Evolutionary conservation across 2,329 filamentous ascomycete genomes (phyloP).

Genomic region (Tolypocladium sp.): DNA sequence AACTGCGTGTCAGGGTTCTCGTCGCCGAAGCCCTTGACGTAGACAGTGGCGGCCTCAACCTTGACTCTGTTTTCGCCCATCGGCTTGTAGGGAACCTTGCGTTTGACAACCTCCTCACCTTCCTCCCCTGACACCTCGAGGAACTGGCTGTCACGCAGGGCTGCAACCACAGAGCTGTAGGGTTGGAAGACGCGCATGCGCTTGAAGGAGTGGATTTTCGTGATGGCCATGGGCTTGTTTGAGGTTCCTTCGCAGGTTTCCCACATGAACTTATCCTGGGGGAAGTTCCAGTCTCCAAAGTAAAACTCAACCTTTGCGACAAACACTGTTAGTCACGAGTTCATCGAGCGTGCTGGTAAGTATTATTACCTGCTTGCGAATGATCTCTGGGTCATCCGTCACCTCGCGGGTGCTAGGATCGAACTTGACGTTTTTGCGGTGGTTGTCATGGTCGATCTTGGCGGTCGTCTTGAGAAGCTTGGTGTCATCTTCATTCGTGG

Average conservation of each 20-base stretch:
- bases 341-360: neutral
- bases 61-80: conserved; percentile 51
- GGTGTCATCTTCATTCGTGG: conserved; percentile 5
- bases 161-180: conserved; percentile 72
- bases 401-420: conserved; percentile 59
- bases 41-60: conserved; percentile 67
- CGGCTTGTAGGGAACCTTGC: conserved; percentile 63
- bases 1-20: conserved; percentile 82
- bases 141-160: conserved; percentile 66
- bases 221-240: conserved; percentile 74
- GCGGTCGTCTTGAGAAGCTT: conserved; percentile 37
- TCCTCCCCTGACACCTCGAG: conserved; percentile 68
- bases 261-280: conserved; percentile 81
- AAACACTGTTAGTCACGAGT: neutral
- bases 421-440: conserved; percentile 56
- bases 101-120: conserved; percentile 61
- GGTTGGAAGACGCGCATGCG: conserved; percentile 95
- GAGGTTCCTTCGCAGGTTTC: conserved; percentile 64
- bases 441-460: conserved; percentile 27
- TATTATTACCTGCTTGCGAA: conserved; percentile 65
- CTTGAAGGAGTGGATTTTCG: conserved; percentile 76
- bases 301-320: conserved; percentile 79
- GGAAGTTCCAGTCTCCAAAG: conserved; percentile 86
- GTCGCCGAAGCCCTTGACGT: conserved; percentile 88
- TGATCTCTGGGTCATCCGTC: conserved; percentile 68